These are phyloP conservation scores for Microascus cirrosus DNA, from an alignment of 2,329 filamentous ascomycete genomes.

Conservation along the genomic window DNA sequence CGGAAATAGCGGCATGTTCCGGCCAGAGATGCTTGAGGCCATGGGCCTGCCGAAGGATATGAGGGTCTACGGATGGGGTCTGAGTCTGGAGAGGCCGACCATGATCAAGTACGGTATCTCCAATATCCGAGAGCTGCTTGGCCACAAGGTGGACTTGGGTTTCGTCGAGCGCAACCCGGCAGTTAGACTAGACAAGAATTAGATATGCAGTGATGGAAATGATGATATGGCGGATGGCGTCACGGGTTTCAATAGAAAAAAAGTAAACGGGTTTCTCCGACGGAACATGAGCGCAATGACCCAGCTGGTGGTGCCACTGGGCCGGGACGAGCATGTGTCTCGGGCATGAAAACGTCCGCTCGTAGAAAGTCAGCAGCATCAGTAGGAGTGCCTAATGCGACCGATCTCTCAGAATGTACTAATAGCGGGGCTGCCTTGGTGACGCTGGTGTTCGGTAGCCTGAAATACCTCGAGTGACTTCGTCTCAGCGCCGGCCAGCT, in stretches of 20 bases:
- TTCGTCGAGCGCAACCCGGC: constrained; percentile 90
- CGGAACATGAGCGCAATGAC: background rate
- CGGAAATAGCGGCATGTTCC: constrained; percentile 97
- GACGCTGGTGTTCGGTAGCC: background rate
- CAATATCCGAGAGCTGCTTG: constrained; percentile 86
- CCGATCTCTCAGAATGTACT: background rate
- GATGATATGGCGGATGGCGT: constrained; percentile 1
- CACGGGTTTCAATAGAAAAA: background rate
- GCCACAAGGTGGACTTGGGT: constrained; percentile 88
- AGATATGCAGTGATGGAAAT: constrained; percentile 15
- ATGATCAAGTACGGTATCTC: constrained; percentile 93
- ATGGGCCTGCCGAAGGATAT: constrained; percentile 91
- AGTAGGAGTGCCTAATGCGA: too few species aligned
- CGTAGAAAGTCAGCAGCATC: too few species aligned
- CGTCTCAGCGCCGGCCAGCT: background rate
- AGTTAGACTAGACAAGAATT: constrained; percentile 79
- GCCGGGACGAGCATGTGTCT: too few species aligned
- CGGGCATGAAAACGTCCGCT: too few species aligned
- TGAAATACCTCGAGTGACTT: background rate
- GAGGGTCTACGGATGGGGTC: constrained; percentile 87
- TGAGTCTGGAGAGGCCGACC: constrained; percentile 85
- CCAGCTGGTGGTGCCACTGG: too few species aligned
- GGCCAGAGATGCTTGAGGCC: constrained; percentile 89
- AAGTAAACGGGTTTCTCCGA: background rate
- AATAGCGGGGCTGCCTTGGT: background rate